A percentile compares a stretch with the other conserved stretches of the same genome.
Conservation (phyloP, 2,329 filamentous ascomycete genomes). For the Sporothrix euskadiensis region DNA sequence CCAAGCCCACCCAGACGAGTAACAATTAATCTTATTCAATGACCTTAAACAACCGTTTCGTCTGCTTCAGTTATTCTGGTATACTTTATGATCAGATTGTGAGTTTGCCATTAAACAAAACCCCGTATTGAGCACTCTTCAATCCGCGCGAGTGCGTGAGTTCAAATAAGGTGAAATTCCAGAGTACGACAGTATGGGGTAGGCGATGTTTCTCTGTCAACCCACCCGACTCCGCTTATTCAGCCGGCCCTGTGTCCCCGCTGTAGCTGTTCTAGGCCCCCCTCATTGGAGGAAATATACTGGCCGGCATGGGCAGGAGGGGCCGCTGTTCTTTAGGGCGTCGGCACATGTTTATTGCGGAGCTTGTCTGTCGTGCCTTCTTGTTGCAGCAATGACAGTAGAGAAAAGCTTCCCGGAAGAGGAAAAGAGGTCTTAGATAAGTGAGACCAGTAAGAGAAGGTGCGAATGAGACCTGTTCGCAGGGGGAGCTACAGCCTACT, state of each 20-base stretch:
- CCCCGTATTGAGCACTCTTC: not conserved
- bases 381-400: not conserved
- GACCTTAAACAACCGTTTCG: not conserved
- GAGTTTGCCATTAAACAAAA: not conserved
- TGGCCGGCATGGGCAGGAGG: slow-evolving; percentile 2
- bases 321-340: not conserved
- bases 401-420: not conserved
- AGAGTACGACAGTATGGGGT: not conserved
- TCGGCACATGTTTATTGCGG: slow-evolving; percentile 21
- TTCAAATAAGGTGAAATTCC: not conserved
- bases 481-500: slow-evolving; percentile 3
- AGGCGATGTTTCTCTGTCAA: not conserved
- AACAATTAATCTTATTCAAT: not conserved
- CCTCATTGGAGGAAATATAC: slow-evolving; percentile 20
- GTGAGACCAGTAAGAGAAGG: not conserved
- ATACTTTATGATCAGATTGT: not conserved
- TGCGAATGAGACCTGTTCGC: not conserved
- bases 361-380: not conserved
- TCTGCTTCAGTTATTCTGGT: not conserved
- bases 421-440: slow-evolving; percentile 4
- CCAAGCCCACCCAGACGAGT: not conserved
- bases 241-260: not conserved
- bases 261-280: not conserved
- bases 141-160: not conserved
- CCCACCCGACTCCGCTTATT: not conserved